A percentile compares a stretch with the other conserved stretches of the same genome.
Conservation (phyloP, 2,329 filamentous ascomycete species). For the Alternaria longipes region DNA sequence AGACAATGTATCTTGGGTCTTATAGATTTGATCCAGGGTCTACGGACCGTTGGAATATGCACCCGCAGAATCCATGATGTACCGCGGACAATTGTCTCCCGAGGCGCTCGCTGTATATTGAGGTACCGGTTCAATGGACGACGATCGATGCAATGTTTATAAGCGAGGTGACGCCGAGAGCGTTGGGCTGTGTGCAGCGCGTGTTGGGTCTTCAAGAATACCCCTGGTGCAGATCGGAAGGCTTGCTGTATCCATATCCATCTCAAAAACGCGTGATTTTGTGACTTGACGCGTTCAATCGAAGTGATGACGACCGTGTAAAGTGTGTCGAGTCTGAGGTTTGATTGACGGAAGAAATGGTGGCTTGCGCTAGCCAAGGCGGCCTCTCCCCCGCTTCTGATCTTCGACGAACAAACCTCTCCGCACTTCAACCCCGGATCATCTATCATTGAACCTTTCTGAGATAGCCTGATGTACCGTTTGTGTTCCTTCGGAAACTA, state of each 20-base stretch:
- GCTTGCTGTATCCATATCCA: neutral
- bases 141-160: constrained; percentile 11
- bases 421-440: constrained; percentile 3
- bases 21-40: constrained; percentile 19
- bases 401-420: constrained; percentile 9
- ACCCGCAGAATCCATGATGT: neutral
- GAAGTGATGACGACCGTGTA: neutral
- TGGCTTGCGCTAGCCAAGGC: constrained; percentile 28
- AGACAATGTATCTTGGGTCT: constrained; percentile 15
- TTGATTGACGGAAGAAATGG: constrained; percentile 43
- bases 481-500: constrained; percentile 9
- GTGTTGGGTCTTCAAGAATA: neutral
- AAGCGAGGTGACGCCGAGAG: neutral
- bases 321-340: constrained; percentile 2
- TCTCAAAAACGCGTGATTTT: neutral
- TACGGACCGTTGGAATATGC: constrained; percentile 8
- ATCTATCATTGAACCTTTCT: neutral
- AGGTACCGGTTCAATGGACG: constrained; percentile 16
- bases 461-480: neutral
- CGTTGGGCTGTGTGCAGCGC: neutral
- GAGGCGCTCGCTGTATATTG: constrained; percentile 23
- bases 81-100: constrained; percentile 28
- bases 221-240: neutral
- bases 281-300: neutral
- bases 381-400: constrained; percentile 18